A percentile compares a stretch with the other conserved stretches of the same genome.
Evolutionary conservation across 345 rosid species (phyloP).

Genomic region (Conringia planisiliqua): DNA sequence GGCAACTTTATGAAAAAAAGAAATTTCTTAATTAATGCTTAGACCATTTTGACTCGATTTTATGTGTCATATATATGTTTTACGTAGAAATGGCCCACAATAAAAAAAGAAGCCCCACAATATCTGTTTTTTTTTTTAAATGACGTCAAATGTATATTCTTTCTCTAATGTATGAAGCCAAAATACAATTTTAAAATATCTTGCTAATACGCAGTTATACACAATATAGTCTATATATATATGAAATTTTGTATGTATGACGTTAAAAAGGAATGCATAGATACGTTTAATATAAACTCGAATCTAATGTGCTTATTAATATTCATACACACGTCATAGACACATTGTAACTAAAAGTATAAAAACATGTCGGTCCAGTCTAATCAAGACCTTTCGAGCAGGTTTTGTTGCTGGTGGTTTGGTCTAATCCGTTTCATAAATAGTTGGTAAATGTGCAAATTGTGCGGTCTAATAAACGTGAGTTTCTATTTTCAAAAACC

Average conservation of each 20-base stretch:
- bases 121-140: neutral
- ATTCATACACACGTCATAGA: neutral
- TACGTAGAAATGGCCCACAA: conserved; percentile 18
- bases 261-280: neutral
- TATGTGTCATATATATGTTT: neutral
- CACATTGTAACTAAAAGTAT: neutral
- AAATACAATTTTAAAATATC: neutral
- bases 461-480: neutral
- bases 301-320: neutral
- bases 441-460: conserved; percentile 1
- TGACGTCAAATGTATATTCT: neutral
- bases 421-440: neutral
- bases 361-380: neutral
- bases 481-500: neutral
- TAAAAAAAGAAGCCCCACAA: no score
- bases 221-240: neutral
- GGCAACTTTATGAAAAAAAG: conserved; percentile 13
- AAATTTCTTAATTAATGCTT: conserved; percentile 2
- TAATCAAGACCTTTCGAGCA: neutral
- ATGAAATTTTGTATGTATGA: no score
- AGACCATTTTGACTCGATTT: conserved; percentile 25
- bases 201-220: neutral
- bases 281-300: neutral
- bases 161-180: no score
- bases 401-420: neutral